Base-by-base conservation (phyloP, 2,329 filamentous ascomycete genomes). In the Fusarium sp. region DNA sequence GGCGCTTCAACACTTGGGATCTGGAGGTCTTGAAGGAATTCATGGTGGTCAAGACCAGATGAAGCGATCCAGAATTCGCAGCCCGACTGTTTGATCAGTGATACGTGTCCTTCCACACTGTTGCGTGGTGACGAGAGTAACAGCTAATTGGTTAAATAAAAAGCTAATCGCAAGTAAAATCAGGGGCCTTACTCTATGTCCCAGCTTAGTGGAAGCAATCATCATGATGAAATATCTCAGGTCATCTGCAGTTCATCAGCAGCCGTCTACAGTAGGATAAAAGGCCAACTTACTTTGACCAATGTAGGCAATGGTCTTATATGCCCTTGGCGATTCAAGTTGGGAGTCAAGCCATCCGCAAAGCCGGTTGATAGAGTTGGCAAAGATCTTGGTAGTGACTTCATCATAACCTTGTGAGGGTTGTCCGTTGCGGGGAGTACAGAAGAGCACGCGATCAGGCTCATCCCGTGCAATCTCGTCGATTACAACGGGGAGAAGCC, bases 141-240 rank as follows among this genome's bases (percentile, higher is more conserved):
- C 1, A 55, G 12, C 51, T 54, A 20, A 35, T 35, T 35, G 15
- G 33, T 35, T 35, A 35, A 16, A 35, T 35, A 35, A 15, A 5
- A 35, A 9, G 15, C 16, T 16, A 7, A 18, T 35, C 18, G 15
- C 33, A 35, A 35, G 33, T 35, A 10, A 2, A 35, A 9, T 35
- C 2, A 35, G 16, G 33, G 1, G 33, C 16, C 33, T 35, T 35
- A 35, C 33, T 42, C 26, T 55, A 41, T 55, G 51, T 2, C 51
- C 36, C 7, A 30, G 22, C 9, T 55, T 55, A 7, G 36, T 55
- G 3, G 35, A 39, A 14, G 51, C 51, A 30, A 42, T 55, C 51
- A 55, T 55, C 22, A 55, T 41, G 11, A 55, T n/a, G 14, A 55
- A 55, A 7, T 55, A 55, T 55, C 51, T 41, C 35, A 55, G 35